A percentile compares a stretch with the other conserved stretches of the same genome.
These are phyloP conservation scores for Primulina huaijiensis DNA, from an alignment of 257 asterid genomes.

Conservation along the genomic window DNA sequence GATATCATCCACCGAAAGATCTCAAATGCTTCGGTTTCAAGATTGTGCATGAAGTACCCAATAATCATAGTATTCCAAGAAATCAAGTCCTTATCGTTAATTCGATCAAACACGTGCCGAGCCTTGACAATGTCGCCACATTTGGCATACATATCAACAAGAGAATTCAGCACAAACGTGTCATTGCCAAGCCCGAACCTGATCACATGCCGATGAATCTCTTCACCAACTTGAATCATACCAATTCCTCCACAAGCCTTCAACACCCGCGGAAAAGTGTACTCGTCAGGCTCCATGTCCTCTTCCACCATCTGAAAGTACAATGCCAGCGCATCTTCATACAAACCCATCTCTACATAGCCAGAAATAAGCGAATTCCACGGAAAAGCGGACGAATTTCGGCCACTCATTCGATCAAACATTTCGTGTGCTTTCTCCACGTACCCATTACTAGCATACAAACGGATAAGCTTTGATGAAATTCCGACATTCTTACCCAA, in stretches of 20 bases:
- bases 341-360: constrained; percentile 52
- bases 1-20: constrained; percentile 42
- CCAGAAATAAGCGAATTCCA: constrained; percentile 90
- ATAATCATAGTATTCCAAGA: constrained; percentile 81
- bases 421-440: constrained; percentile 64
- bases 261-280: constrained; percentile 80
- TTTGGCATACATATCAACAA: constrained; percentile 76
- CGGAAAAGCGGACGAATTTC: constrained; percentile 57
- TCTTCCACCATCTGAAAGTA: constrained; percentile 93
- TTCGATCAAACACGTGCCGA: constrained; percentile 47
- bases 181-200: constrained; percentile 52
- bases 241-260: constrained; percentile 87
- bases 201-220: constrained; percentile 70
- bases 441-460: constrained; percentile 48
- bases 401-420: constrained; percentile 74
- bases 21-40: constrained; percentile 42
- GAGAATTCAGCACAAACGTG: constrained; percentile 55
- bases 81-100: constrained; percentile 51
- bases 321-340: constrained; percentile 80
- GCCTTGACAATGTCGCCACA: constrained; percentile 77
- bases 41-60: constrained; percentile 65
- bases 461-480: constrained; percentile 60
- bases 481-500: constrained; percentile 61
- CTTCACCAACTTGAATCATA: constrained; percentile 61
- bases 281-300: constrained; percentile 65